Conservation (phyloP, 768 basidiomycete genomes). For the Suillus americanus region DNA sequence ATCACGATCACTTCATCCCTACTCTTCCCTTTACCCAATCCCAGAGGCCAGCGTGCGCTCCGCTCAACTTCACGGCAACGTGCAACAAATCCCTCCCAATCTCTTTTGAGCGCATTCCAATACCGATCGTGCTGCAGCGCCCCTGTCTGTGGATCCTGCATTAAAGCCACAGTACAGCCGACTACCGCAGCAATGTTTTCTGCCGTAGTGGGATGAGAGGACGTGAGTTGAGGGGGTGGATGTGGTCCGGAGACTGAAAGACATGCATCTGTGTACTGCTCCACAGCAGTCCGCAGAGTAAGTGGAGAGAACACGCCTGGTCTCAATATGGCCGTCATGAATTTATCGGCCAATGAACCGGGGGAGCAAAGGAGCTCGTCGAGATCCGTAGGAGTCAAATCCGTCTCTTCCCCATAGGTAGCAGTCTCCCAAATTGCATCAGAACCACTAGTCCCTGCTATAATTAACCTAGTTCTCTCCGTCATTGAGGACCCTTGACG, state of each 20-base stretch:
- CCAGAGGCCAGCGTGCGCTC: conserved; percentile 77
- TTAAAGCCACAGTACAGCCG: conserved; percentile 78
- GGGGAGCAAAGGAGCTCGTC: conserved; percentile 76
- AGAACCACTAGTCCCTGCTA: conserved; percentile 34
- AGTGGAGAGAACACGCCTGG: conserved; percentile 86
- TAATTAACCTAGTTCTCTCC: conserved; percentile 51
- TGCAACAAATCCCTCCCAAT: conserved; percentile 96
- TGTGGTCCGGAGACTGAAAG: conserved; percentile 60
- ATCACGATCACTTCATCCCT: conserved; percentile 56
- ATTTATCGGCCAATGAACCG: conserved; percentile 74
- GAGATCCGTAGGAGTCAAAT: conserved; percentile 82
- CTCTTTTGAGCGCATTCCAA: conserved; percentile 81
- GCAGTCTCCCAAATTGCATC: conserved; percentile 51
- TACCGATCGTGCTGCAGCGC: conserved; percentile 76
- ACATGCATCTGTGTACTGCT: conserved; percentile 76
- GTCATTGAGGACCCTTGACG: conserved; percentile 72
- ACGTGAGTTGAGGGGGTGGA: conserved; percentile 53
- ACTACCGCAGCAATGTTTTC: conserved; percentile 84
- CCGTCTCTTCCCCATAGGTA: conserved; percentile 66
- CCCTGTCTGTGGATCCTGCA: conserved; percentile 75
- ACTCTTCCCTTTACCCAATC: conserved; percentile 48
- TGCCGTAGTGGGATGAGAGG: conserved; percentile 62
- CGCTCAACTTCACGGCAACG: conserved; percentile 90
- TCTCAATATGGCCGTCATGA: conserved; percentile 79
- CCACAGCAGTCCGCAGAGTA: conserved; percentile 79